Percentiles rank a stretch among this genome's conserved stretches.
phyloP scores from a whole-genome alignment of 805 yeast genomes.

The Ogataea philodendri region DNA sequence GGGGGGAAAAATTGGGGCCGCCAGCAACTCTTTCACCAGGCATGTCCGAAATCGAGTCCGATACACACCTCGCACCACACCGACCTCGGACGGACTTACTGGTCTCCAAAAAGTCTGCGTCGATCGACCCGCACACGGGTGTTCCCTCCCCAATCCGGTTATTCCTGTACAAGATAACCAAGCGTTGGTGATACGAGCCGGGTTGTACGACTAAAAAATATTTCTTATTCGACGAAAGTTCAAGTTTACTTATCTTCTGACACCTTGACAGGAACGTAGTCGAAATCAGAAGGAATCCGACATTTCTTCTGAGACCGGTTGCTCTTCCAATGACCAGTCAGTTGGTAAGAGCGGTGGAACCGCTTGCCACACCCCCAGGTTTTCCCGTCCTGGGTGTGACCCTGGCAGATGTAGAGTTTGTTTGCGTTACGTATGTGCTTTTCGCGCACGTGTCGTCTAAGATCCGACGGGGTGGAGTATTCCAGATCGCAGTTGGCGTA shows the following conservation, averaged over 20 bases:
- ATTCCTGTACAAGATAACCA: too few species aligned
- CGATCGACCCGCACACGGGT: slow-evolving; percentile 19
- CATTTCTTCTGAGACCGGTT: slow-evolving; percentile 19
- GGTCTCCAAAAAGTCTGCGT: slow-evolving; percentile 16
- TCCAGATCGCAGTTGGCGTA: slow-evolving; percentile 11
- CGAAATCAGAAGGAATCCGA: slow-evolving; percentile 19
- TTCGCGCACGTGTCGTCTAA: slow-evolving; percentile 23
- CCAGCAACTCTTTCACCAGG: slow-evolving; percentile 2
- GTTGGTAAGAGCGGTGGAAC: slow-evolving; percentile 23
- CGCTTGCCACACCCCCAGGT: slow-evolving; percentile 23
- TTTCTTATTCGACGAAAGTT: too few species aligned
- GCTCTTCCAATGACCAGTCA: slow-evolving; percentile 24
- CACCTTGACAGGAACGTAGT: slow-evolving; percentile 14
- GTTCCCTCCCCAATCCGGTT: too few species aligned
- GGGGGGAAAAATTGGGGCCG: not conserved
- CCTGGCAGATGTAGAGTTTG: slow-evolving; percentile 18
- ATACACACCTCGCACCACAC: slow-evolving; percentile 15
- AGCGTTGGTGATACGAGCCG: too few species aligned
- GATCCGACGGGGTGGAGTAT: slow-evolving; percentile 23
- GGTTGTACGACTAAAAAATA: too few species aligned
- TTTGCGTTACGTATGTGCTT: slow-evolving; percentile 13
- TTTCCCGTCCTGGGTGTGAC: slow-evolving; percentile 6
- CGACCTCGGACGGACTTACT: too few species aligned
- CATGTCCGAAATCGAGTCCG: slow-evolving; percentile 23
- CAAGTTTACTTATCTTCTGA: not conserved